Evolutionary conservation across 306 rosid species (phyloP), one percentile per base, ranked within the genome.

Genomic region (Crataegus laevigata): DNA sequence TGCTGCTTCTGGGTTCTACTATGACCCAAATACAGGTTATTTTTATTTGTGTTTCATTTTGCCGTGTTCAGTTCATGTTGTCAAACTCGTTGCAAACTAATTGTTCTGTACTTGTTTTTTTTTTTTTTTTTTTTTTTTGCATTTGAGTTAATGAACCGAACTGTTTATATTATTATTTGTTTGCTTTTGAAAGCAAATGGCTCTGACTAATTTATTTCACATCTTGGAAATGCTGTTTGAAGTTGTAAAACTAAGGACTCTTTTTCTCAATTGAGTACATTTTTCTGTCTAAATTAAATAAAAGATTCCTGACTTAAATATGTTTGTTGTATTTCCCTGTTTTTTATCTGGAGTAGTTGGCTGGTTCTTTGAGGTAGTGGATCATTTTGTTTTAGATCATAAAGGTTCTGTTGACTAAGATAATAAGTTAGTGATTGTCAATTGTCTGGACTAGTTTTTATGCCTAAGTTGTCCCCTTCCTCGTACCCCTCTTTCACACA

Each of bases 1-100:
- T 77, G 92, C 98, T 74, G 82, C 96, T 78, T 94, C 98, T 80
- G 98, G 98, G 63, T 94, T 94, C 85, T 94, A 94, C 88, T 94
- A 91, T 86, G 98, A 94, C 77, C 96, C 96, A 74, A 91, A 90
- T 86, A 90, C 97, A 85, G 98, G 97, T 91, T 78, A 19, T 30
- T 71, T 57, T 79, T 12, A 24, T 32, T 52, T 30, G 25, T 51
- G 15, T 25, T 38, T 67, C 4, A 6, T 42, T 12, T 42, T 13
- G 12, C n/a, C 38, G 58, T 18, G 40, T 43, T 58, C 0, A 17
- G 60, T 24, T 38, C 25, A 17, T 57, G 15, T 42, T n/a, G 34
- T 8, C 36, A 15, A 71, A 34, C 47, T 34, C 22, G n/a, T 55
- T 55, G 14, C 24, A 34, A 32, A 29, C 11, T 47, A 12, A 28